These are phyloP conservation scores for Rhodotorula kratochvilovae DNA, from an alignment of 768 basidiomycete genomes.

Conservation along the genomic window DNA sequence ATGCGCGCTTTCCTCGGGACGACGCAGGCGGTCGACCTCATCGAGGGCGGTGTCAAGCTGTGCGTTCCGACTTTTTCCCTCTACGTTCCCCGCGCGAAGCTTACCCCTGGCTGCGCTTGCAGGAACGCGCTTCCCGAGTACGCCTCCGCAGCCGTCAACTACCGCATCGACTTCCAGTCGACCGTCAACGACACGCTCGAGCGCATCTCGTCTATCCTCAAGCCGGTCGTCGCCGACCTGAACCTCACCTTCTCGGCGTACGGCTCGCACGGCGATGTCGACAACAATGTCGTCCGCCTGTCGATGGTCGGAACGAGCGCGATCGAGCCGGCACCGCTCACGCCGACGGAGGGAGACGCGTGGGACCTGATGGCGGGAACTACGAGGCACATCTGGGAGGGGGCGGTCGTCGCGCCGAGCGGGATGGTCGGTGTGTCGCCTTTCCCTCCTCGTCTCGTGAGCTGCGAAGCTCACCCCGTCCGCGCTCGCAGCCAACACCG, in stretches of 20 bases:
- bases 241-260: slow-evolving; percentile 25
- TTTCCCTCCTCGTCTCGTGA: not conserved
- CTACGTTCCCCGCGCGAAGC: not conserved
- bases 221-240: slow-evolving; percentile 15
- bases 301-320: not conserved
- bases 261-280: not conserved
- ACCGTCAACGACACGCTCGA: slow-evolving; percentile 15
- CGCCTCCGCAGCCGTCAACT: slow-evolving; percentile 20
- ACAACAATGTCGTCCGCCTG: slow-evolving; percentile 16
- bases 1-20: slow-evolving; percentile 51
- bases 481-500: slow-evolving; percentile 12
- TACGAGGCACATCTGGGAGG: slow-evolving; percentile 10
- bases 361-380: slow-evolving; percentile 32
- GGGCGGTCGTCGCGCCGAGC: slow-evolving; percentile 14
- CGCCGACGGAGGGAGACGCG: slow-evolving; percentile 15
- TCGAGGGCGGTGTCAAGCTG: slow-evolving; percentile 43
- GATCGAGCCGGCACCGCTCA: slow-evolving; percentile 35
- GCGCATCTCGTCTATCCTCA: slow-evolving; percentile 20
- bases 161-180: slow-evolving; percentile 36
- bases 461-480: not conserved
- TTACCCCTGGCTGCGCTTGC: not conserved
- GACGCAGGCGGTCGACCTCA: slow-evolving; percentile 71
- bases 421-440: slow-evolving; percentile 21
- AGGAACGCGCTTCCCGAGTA: slow-evolving; percentile 40
- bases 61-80: not conserved